Evolutionary conservation across 2,329 filamentous ascomycete genomes (phyloP).

Genomic region (Monilinia fructigena): DNA sequence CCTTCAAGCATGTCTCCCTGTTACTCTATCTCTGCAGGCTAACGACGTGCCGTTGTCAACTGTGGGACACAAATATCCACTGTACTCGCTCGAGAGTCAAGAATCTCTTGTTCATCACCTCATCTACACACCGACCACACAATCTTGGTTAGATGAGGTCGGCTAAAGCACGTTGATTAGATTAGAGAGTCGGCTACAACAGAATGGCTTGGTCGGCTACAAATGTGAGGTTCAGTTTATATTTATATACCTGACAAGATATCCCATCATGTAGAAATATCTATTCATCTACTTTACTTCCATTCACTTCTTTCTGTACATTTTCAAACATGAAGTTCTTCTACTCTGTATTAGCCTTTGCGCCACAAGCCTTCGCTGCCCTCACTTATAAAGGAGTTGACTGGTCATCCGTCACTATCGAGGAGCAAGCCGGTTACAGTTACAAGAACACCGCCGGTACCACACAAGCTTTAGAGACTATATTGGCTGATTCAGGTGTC

Average conservation of each 20-base stretch:
- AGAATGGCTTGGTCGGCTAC: neutral
- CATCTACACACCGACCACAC: neutral
- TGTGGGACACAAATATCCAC: neutral
- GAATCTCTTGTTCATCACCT: neutral
- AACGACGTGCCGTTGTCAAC: neutral
- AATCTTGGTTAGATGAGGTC: neutral
- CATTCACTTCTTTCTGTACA: neutral
- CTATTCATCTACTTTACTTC: neutral
- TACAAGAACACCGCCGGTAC: constrained; percentile 59
- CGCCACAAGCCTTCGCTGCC: constrained; percentile 34
- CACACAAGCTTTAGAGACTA: constrained; percentile 58
- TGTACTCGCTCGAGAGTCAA: neutral
- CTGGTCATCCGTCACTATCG: constrained; percentile 65
- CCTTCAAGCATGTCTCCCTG: neutral
- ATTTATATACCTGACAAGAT: neutral
- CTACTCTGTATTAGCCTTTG: constrained; percentile 16
- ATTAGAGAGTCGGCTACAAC: neutral
- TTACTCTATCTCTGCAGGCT: neutral
- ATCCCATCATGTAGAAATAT: neutral
- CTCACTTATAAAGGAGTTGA: constrained; percentile 66
- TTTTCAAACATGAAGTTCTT: constrained; percentile 12
- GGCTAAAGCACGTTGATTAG: neutral
- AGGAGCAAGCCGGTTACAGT: constrained; percentile 58
- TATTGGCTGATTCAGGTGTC: constrained; percentile 60
- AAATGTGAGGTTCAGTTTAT: neutral